phyloP scores from a whole-genome alignment of 2,329 filamentous ascomycete species.

The Tolypocladium tropicale region DNA sequence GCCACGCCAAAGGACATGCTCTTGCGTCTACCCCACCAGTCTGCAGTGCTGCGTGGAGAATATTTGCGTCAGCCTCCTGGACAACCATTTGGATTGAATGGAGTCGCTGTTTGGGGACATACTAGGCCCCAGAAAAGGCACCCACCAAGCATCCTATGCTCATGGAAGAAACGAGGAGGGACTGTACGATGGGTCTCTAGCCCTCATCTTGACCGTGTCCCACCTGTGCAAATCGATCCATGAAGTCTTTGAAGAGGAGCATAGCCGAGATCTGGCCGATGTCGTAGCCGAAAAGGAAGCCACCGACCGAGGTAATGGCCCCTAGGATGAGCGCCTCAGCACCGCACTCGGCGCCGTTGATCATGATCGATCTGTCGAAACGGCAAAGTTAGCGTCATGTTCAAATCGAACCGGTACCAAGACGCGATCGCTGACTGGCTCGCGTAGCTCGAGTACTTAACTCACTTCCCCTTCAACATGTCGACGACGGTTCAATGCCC shows the following conservation, averaged over 20 bases:
- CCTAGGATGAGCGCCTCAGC: constrained; percentile 33
- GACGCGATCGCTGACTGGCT: not conserved
- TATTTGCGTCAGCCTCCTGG: not conserved
- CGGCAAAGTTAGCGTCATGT: not conserved
- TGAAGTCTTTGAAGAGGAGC: constrained; percentile 42
- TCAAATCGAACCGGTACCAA: not conserved
- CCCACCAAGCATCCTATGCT: constrained; percentile 46
- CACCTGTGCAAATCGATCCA: constrained; percentile 41
- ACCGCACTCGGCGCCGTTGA: constrained; percentile 33
- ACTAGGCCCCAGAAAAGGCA: constrained; percentile 40
- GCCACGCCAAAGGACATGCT: constrained; percentile 42
- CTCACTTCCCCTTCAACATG: constrained; percentile 3
- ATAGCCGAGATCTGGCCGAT: constrained; percentile 49
- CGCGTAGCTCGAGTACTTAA: not conserved
- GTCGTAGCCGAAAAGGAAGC: constrained; percentile 54
- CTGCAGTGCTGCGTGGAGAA: constrained; percentile 31
- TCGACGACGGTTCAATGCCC: not conserved
- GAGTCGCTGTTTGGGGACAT: constrained; percentile 4
- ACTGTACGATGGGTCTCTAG: constrained; percentile 32
- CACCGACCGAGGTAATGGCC: constrained; percentile 45
- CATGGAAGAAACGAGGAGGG: constrained; percentile 45
- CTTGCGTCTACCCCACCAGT: constrained; percentile 46
- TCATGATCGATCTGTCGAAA: constrained; percentile 23
- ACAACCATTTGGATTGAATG: not conserved
- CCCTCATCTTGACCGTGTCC: constrained; percentile 25